A percentile compares a stretch with the other conserved stretches of the same genome.
Evolutionary conservation across 2,329 filamentous ascomycete genomes (phyloP).

Genomic region (Trichoderma cornu-damae): DNA sequence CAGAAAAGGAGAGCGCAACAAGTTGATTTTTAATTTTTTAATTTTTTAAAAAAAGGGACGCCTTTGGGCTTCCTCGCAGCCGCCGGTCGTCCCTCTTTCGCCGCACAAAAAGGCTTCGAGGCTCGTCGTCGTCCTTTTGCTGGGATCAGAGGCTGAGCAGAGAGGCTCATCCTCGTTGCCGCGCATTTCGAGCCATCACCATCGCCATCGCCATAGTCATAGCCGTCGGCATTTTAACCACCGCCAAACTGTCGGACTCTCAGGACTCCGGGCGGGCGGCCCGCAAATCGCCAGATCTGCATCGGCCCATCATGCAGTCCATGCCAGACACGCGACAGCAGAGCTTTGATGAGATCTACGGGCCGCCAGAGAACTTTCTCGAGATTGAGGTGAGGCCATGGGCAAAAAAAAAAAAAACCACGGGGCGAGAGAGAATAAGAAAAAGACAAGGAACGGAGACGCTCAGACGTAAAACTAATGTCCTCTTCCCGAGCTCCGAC

Average conservation of each 20-base stretch:
- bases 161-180: background rate
- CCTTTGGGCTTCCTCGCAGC: background rate
- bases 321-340: slow-evolving; percentile 76
- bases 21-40: too few relatives aligned
- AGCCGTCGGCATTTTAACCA: background rate
- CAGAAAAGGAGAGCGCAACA: too few relatives aligned
- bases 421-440: background rate
- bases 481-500: background rate
- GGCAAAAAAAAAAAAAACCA: background rate
- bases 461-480: too few relatives aligned
- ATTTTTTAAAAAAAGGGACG: too few relatives aligned
- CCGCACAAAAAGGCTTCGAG: background rate
- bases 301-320: slow-evolving; percentile 57
- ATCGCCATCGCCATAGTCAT: too few relatives aligned
- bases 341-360: slow-evolving; percentile 98
- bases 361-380: slow-evolving; percentile 95
- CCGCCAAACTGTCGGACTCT: slow-evolving; percentile 42
- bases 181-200: background rate
- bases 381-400: slow-evolving; percentile 74
- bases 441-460: too few relatives aligned
- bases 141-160: too few relatives aligned
- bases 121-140: background rate
- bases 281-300: slow-evolving; percentile 34
- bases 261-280: slow-evolving; percentile 34
- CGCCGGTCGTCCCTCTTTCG: background rate